Base-by-base conservation (phyloP, 2,329 filamentous ascomycete species). In the Alternaria hordeiaustralica region DNA sequence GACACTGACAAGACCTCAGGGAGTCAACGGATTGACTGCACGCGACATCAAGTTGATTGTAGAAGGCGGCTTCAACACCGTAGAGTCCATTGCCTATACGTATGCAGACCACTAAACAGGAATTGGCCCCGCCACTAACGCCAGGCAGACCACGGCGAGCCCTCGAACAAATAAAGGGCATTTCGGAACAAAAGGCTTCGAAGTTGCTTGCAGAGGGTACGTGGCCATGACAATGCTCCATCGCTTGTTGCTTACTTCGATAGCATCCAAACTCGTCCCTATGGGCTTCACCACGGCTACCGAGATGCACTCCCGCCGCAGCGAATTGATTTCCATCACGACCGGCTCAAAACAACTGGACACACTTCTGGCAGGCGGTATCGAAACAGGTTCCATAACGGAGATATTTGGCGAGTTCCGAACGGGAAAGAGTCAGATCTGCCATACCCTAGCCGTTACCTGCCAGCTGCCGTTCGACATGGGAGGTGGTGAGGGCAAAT, bases 211-310 rank as follows among this genome's bases (percentile, higher is more conserved):
- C 88, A 13, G 96, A 98, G 85, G 94, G 94, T 95, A 80, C 69
- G 82, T 66, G n/a, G n/a, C 15, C 3, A 30, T 1, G 5, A 6
- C 11, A 1, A 5, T 13, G 13, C 9, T 15, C 3, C 23, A 11
- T 12, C 9, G 8, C 23, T 6, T 50, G 18, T 46, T 55, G 2
- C 63, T 66, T 46, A 73, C 55, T 10, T 47, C 43, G 10, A 12
- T 71, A 96, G 95, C 95, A 26, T 94, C 94, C 1, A 99, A 97
- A 81, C 87, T 98, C 55, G 96, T 99, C 1, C 96, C 96, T 0
- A 97, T 99, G 94, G 96, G 96, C 45, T 99, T 99, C 79, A 99
- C 96, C 2, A 99, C 96, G 0, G 96, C 96, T 4, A 99, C 96
- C 0, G 96, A 99, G 82, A 99, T 99, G 94, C 96, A 99, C 78